Base-by-base conservation (phyloP, 306 rosid genomes). In the Quercus berberidifolia region DNA sequence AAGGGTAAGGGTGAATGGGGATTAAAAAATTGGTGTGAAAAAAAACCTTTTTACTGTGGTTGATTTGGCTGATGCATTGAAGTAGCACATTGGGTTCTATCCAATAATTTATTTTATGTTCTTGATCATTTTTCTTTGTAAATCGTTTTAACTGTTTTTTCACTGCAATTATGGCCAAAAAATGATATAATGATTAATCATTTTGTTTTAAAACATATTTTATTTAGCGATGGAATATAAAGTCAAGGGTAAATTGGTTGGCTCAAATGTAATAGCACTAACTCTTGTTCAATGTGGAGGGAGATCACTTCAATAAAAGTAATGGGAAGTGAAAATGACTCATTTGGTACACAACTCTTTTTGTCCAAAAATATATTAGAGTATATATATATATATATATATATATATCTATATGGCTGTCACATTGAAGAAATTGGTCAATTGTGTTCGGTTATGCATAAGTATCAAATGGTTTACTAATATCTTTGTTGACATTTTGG, bases 51-150 rank as follows among this genome's bases (percentile, higher is more conserved):
- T 69, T 69, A 73, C 78, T 78, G 73, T 33, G 17, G 17, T 49
- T 71, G 70, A 60, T 51, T 52, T 33, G 17, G 17, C 3, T 71
- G 70, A 54, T 51, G 62, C 43, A 69, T 15, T 83, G 86, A 77
- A 74, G 71, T 77, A 70, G 78, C 70, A 49, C 54, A 49, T 49
- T 49, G 54, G 54, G 54, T 49, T 49, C 54, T 49, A 49, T 49
- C 54, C 54, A 49, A 49, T 49, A 49, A 41, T 8, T 41, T 41
- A 41, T 41, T 41, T 41, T 41, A 41, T 41, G 2, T 41, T 8
- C 46, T 49, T 49, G 17, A 49, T 49, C 54, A 10, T 49, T 49
- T 13, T 13, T 49, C 54, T 13, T 49, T 10, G 15, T 49, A 12
- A 49, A 10, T 49, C 5, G 14, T 49, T 49, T 12, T 49, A 11